Evolutionary conservation across 2,329 filamentous ascomycete species (phyloP), one percentile per base, ranked within the genome.

Genomic region (Fusarium sp.): DNA sequence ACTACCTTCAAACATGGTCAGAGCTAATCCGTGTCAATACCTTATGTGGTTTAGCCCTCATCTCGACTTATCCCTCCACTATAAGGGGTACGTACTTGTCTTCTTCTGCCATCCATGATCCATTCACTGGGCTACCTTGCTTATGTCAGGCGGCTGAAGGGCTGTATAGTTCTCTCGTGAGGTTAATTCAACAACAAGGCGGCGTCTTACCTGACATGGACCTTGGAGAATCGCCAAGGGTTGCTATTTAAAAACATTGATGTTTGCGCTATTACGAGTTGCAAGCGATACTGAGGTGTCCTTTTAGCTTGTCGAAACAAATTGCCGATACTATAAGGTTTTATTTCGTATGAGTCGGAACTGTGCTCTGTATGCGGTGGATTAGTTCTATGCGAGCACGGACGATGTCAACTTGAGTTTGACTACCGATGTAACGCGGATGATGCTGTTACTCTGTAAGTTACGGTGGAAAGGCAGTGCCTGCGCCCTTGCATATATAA

Each of bases 1-100:
- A 36, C 28, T 51, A 61, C 59, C 65, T 52, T 74, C 71, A 74
- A 74, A 74, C 72, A 66, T 59, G 66, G 69, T 72, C 66, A 67
- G 55, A 59, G 58, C 44, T 73, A 66, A 66, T 63, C 41, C 66
- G 66, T 71, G 57, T 55, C 63, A 42, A 33, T 35, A 47, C 67
- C 58, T 52, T 49, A 68, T 74, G 49, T 41, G 61, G 70, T 42
- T 64, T 71, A 74, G 71, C 70, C 26, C 35, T 68, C 49, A 61
- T 70, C 63, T 63, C 35, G 45, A 59, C 33, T 57, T 18, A 44
- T 22, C 44, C 60, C 45, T 58, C 49, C 47, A 62, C 33, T 35
- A 38, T 22, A 13, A 49, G n/a, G 24, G 24, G 44, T 31, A 58
- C 26, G n/a, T 28, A 36, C 39, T 63, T 51, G 58, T 57, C 49